Percentiles rank a stretch among this genome's conserved stretches.
phyloP scores from a whole-genome alignment of 768 basidiomycete species.

The Trametes punicea region DNA sequence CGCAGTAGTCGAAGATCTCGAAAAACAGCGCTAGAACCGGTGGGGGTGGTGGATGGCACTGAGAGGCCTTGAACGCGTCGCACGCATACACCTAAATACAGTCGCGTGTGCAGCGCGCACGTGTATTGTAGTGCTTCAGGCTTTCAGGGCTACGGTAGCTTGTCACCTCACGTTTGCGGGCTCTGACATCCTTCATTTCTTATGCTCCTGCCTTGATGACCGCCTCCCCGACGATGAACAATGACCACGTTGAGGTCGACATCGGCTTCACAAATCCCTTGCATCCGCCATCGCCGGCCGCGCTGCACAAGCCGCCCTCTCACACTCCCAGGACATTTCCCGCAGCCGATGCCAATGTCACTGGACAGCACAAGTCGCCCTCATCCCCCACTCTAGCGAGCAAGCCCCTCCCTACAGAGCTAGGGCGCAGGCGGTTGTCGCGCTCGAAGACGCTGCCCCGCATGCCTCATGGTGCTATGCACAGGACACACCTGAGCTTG shows the following conservation, averaged over 20 bases:
- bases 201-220: not conserved
- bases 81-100: slow-evolving; percentile 17
- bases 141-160: not conserved
- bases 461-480: slow-evolving; percentile 28
- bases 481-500: slow-evolving; percentile 26
- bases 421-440: slow-evolving; percentile 29
- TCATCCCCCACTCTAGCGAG: slow-evolving; percentile 31
- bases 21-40: too few relatives aligned
- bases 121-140: not conserved
- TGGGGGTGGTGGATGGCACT: too few relatives aligned
- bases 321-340: not conserved
- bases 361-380: slow-evolving; percentile 29
- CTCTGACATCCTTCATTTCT: not conserved
- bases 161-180: not conserved
- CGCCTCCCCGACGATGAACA: not conserved
- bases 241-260: slow-evolving; percentile 26
- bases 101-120: slow-evolving; percentile 9
- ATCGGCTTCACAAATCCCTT: slow-evolving; percentile 27
- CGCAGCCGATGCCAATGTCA: not conserved
- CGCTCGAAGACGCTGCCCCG: slow-evolving; percentile 49
- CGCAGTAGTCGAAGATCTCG: too few relatives aligned
- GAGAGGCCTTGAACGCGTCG: slow-evolving; percentile 1
- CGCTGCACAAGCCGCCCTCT: slow-evolving; percentile 7
- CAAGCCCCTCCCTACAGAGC: slow-evolving; percentile 5
- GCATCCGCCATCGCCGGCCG: slow-evolving; percentile 9